Evolutionary conservation across 2,329 filamentous ascomycete species (phyloP).

Genomic region (Xylariales sp.): DNA sequence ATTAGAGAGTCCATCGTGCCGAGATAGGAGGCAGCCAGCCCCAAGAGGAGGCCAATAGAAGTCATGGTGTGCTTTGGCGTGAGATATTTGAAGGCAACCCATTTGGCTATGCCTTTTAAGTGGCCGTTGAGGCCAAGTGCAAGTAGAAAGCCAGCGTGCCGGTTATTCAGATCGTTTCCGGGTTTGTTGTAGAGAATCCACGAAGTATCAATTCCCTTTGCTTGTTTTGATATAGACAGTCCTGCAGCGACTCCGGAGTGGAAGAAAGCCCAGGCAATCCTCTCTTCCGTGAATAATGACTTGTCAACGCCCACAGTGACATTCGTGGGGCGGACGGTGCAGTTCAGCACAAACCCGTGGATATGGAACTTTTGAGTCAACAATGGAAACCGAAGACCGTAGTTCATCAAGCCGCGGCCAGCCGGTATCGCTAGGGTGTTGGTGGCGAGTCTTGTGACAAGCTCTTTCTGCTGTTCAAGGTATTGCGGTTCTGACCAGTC

Average conservation of each 20-base stretch:
- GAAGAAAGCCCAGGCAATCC: slow-evolving; percentile 97
- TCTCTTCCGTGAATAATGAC: slow-evolving; percentile 83
- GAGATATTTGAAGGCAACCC: slow-evolving; percentile 98
- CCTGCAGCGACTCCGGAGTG: slow-evolving; percentile 94
- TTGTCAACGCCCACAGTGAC: slow-evolving; percentile 93
- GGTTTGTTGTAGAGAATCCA: slow-evolving; percentile 99
- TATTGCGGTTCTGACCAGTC: slow-evolving; percentile 83
- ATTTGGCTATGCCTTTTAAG: slow-evolving; percentile 90
- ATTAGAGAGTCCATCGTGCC: slow-evolving; percentile 97
- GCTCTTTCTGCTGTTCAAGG: slow-evolving; percentile 85
- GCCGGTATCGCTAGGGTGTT: slow-evolving; percentile 85
- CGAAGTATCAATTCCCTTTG: slow-evolving; percentile 92
- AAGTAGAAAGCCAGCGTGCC: slow-evolving; percentile 91
- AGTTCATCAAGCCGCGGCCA: slow-evolving; percentile 84
- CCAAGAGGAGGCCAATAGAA: slow-evolving; percentile 89
- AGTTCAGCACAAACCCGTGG: slow-evolving; percentile 86
- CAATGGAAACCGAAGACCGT: slow-evolving; percentile 79
- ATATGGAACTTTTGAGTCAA: slow-evolving; percentile 90
- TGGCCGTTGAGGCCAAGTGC: slow-evolving; percentile 92
- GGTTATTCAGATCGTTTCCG: slow-evolving; percentile 76
- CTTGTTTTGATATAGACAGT: slow-evolving; percentile 81
- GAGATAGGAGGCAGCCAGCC: slow-evolving; percentile 87
- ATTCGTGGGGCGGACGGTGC: slow-evolving; percentile 86
- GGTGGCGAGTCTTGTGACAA: slow-evolving; percentile 80
- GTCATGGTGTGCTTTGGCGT: slow-evolving; percentile 99